These are phyloP conservation scores for Trypanosoma platydactyli DNA, from an alignment of 208 protist species.

Conservation along the genomic window DNA sequence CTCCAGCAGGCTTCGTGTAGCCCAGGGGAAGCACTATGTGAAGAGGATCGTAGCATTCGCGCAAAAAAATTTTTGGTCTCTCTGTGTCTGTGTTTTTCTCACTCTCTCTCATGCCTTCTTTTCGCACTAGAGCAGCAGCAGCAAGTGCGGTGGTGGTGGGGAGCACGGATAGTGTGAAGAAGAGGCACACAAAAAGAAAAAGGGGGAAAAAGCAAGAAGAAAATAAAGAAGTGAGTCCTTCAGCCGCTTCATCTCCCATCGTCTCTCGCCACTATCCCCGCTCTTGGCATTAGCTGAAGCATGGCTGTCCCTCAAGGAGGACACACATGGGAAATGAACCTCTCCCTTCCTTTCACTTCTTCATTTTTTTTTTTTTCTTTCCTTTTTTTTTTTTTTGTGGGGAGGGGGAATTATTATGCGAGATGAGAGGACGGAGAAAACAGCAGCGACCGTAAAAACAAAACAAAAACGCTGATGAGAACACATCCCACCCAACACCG, in stretches of 20 bases:
- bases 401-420: neutral
- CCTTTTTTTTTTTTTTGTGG: neutral
- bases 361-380: constrained; percentile 10
- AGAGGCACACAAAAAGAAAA: neutral
- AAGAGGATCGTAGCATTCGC: constrained; percentile 26
- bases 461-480: neutral
- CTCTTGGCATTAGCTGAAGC: too few relatives aligned
- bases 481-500: neutral
- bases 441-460: neutral
- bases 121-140: neutral
- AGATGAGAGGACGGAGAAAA: neutral
- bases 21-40: constrained; percentile 24
- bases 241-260: neutral
- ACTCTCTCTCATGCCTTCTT: neutral
- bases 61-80: neutral
- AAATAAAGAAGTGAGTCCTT: too few relatives aligned
- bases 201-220: neutral
- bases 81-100: neutral
- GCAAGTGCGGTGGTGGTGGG: too few relatives aligned
- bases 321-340: too few relatives aligned
- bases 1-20: neutral
- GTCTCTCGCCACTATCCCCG: neutral
- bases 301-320: too few relatives aligned
- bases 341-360: neutral
- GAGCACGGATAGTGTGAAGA: too few relatives aligned